Evolutionary conservation across 805 yeast species (phyloP).

Genomic region (Zygoascus tannicola): DNA sequence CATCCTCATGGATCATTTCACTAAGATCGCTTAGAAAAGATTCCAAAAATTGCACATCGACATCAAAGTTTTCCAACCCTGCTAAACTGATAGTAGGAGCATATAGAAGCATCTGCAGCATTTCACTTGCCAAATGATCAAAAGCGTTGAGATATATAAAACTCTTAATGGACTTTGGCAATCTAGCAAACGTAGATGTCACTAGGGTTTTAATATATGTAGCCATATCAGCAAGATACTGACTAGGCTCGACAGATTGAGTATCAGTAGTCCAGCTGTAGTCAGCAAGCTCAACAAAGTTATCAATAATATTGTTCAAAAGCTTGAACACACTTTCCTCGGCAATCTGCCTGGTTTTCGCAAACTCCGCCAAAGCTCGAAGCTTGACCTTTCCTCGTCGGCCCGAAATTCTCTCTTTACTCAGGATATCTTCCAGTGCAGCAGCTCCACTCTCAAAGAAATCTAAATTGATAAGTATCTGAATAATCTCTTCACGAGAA

Average conservation of each 20-base stretch:
- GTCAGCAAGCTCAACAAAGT: conserved; percentile 73
- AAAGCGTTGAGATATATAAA: conserved; percentile 77
- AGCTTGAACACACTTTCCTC: conserved; percentile 73
- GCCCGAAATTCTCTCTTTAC: conserved; percentile 29
- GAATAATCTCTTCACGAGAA: conserved; percentile 84
- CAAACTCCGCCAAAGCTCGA: conserved; percentile 47
- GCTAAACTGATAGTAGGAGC: conserved; percentile 44
- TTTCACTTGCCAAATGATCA: conserved; percentile 69
- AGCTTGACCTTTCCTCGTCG: conserved; percentile 35
- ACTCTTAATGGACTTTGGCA: conserved; percentile 71
- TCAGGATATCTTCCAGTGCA: conserved; percentile 44
- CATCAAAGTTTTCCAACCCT: conserved; percentile 63
- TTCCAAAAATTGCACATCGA: conserved; percentile 74
- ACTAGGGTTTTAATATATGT: conserved; percentile 78
- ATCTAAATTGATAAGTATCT: conserved; percentile 79
- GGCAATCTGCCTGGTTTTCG: conserved; percentile 54
- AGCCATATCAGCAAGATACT: conserved; percentile 73
- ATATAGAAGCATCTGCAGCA: conserved; percentile 49
- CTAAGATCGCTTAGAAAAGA: conserved; percentile 29
- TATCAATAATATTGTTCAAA: conserved; percentile 72
- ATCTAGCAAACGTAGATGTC: conserved; percentile 68
- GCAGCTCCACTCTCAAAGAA: conserved; percentile 69
- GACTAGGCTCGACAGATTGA: conserved; percentile 53
- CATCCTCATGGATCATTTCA: conserved; percentile 23
- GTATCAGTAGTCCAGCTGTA: conserved; percentile 66